Conservation (phyloP, 2,329 filamentous ascomycete genomes). For the Ascochyta koolunga region DNA sequence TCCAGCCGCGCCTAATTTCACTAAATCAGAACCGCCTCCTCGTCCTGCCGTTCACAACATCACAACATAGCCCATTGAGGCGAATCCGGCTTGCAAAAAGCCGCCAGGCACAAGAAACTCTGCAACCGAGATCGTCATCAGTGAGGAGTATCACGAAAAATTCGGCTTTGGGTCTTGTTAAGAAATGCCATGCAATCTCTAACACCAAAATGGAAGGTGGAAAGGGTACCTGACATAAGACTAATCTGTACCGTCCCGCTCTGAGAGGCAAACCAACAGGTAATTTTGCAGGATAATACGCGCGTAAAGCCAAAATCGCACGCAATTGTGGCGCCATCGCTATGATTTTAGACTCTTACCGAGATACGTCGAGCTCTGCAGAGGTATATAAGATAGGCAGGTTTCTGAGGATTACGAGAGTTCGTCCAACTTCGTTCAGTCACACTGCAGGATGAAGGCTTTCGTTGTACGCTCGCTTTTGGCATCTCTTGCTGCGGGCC, state of each 20-base stretch:
- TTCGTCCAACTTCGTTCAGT: neutral
- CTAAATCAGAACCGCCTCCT: too few species aligned
- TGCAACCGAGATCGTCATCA: conserved; percentile 16
- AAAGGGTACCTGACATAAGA: conserved; percentile 6
- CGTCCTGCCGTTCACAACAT: too few species aligned
- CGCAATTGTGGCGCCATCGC: conserved; percentile 8
- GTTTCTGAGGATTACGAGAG: too few species aligned
- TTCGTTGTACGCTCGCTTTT: conserved; percentile 5
- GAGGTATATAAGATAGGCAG: neutral
- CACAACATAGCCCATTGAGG: too few species aligned
- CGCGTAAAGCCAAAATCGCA: conserved; percentile 1
- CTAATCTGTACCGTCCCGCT: neutral
- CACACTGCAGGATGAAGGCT: conserved; percentile 2
- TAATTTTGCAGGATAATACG: neutral
- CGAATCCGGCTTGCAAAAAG: too few species aligned
- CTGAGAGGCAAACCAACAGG: neutral
- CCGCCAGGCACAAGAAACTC: neutral
- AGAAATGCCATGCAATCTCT: conserved; percentile 18
- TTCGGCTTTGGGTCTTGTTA: conserved; percentile 2
- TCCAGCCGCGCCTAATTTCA: too few species aligned
- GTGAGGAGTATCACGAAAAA: conserved; percentile 6
- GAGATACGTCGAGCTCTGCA: neutral
- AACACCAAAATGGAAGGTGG: conserved; percentile 12
- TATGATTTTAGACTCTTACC: neutral
- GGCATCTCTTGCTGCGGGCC: conserved; percentile 9